A percentile compares a stretch with the other conserved stretches of the same genome.
Evolutionary conservation across 129 eudicot species (phyloP).

Genomic region (Pulicaria dysenterica): DNA sequence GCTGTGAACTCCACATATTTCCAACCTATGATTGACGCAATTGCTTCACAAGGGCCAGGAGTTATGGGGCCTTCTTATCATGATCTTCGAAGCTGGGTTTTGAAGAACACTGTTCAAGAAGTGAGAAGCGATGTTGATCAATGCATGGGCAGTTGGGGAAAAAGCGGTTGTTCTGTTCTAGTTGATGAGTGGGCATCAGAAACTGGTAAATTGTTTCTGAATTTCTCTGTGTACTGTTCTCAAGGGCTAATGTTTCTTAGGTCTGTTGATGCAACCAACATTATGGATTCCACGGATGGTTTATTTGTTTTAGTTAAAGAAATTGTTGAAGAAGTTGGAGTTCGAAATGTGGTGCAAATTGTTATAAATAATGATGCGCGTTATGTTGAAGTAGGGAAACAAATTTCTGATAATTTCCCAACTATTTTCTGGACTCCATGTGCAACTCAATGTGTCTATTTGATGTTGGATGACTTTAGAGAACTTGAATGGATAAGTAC

Average conservation of each 20-base stretch:
- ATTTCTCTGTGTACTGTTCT: conserved; percentile 70
- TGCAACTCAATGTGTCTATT: conserved; percentile 70
- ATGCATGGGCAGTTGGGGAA: conserved; percentile 65
- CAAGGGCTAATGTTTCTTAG: conserved; percentile 79
- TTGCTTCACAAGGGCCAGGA: conserved; percentile 65
- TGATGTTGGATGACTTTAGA: conserved; percentile 76
- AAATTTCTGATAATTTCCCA: conserved; percentile 58
- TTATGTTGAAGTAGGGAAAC: conserved; percentile 67
- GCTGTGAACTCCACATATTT: conserved; percentile 82
- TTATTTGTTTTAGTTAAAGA: conserved; percentile 64
- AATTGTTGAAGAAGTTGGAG: conserved; percentile 84
- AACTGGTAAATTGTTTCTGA: conserved; percentile 54
- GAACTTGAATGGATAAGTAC: conserved; percentile 69
- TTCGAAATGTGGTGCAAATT: conserved; percentile 73
- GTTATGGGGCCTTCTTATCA: conserved; percentile 66
- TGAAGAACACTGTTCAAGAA: conserved; percentile 74
- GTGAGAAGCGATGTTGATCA: conserved; percentile 60
- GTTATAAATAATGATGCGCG: conserved; percentile 60
- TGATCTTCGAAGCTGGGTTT: conserved; percentile 71
- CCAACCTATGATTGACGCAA: conserved; percentile 84
- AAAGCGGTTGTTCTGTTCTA: conserved; percentile 78
- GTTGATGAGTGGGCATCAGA: conserved; percentile 68
- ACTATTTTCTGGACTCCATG: conserved; percentile 89
- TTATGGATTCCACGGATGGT: conserved; percentile 47
- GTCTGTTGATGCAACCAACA: conserved; percentile 67